Conservation (phyloP, 129 eudicot species). For the Arctium minus region DNA sequence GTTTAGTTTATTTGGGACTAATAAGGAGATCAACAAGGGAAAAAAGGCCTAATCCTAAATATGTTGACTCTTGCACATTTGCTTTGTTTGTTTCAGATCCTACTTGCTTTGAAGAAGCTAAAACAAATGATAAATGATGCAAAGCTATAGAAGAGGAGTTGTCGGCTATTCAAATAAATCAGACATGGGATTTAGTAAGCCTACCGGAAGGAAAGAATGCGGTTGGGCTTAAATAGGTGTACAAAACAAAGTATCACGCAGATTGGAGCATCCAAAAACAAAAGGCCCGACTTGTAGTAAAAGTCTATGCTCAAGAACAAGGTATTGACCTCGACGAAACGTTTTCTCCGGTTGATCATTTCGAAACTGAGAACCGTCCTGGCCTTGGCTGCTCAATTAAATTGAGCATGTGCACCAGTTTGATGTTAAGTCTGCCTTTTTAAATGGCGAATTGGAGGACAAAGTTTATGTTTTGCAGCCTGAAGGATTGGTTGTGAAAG, state of each 20-base stretch:
- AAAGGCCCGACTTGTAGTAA: neutral
- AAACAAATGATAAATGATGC: neutral
- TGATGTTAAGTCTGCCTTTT: slow-evolving; percentile 15
- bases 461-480: neutral
- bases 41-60: too few species aligned
- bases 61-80: neutral
- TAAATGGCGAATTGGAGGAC: neutral
- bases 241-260: neutral
- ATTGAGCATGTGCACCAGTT: neutral
- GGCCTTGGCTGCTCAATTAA: slow-evolving; percentile 2
- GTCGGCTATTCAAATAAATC: neutral
- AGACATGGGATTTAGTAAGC: neutral
- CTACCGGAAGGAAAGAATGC: neutral
- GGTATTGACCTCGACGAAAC: slow-evolving; percentile 4
- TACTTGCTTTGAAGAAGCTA: neutral
- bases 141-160: neutral
- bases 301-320: neutral
- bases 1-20: too few species aligned
- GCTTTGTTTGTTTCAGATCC: neutral
- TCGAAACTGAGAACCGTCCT: slow-evolving; percentile 7
- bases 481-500: slow-evolving; percentile 10
- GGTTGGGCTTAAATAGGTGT: neutral
- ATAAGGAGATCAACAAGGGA: too few species aligned
- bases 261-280: neutral
- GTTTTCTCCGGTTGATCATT: slow-evolving; percentile 3